Base-by-base conservation (phyloP, 2,329 filamentous ascomycete species). In the Monosporascus ibericus region DNA sequence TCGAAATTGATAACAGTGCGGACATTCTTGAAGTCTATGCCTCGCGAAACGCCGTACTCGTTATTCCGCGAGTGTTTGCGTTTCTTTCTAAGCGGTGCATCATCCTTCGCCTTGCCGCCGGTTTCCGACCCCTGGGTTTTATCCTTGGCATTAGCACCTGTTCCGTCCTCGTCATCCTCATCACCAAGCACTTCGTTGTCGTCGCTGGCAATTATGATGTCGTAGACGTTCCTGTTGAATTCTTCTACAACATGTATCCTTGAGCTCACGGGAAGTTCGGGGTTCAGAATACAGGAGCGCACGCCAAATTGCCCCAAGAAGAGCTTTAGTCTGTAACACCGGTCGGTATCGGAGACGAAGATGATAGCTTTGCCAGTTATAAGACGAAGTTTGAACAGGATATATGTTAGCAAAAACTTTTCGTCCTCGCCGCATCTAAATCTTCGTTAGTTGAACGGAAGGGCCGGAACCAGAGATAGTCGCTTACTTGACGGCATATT, bases 271-370 rank as follows among this genome's bases (percentile, higher is more conserved):
- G 94, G 94, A 37, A 99, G 73, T 66, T 99, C 92, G 1, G 90
- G 94, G 72, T 99, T 99, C 40, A 99, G 75, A 27, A 96, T 89
- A 70, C 90, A 95, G 63, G 89, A 92, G 67, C 90, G 87, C 66
- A 96, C 92, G 47, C 91, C 92, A 65, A 99, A 99, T 67, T 99
- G 94, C 70, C 99, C 94, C 49, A 99, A 81, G 67, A 94, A 99
- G 7, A 99, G 79, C 72, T 96, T 96, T 24, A 99, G 74, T 37
- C 94, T 83, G 71, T 99, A 99, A 63, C 88, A 95, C 58, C 66
- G 58, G 48, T 68, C 65, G 15, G 67, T 63, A 24, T 63, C 63
- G 24, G 78, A 81, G 11, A 90, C 87, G 60, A 91, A 91, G 47
- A 90, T 81, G 48, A 90, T 87, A 53, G 87, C 88, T 70, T 97